Conservation (phyloP, 768 basidiomycete genomes). For the Trichaptum fuscoviolaceum region DNA sequence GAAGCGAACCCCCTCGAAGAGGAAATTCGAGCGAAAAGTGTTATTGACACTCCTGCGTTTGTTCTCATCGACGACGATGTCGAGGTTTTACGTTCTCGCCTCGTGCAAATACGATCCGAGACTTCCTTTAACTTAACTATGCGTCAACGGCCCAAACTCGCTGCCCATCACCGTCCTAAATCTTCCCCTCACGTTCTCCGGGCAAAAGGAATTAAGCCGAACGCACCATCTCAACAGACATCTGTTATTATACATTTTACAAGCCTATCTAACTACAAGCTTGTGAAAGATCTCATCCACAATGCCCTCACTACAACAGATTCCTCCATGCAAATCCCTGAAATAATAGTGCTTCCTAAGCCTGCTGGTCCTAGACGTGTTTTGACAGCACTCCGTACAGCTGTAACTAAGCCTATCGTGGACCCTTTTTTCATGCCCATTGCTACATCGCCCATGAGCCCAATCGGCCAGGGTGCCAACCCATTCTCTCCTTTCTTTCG, state of each 20-base stretch:
- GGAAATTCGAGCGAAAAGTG: neutral
- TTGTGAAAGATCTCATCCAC: constrained; percentile 81
- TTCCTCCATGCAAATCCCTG: constrained; percentile 53
- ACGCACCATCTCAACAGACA: constrained; percentile 21
- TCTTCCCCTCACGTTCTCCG: constrained; percentile 80
- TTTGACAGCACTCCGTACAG: constrained; percentile 88
- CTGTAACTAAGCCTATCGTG: constrained; percentile 76
- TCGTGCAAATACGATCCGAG: constrained; percentile 62
- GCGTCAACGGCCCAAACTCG: constrained; percentile 54
- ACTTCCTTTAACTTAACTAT: constrained; percentile 33
- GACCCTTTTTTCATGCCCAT: constrained; percentile 95
- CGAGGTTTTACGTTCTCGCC: constrained; percentile 65
- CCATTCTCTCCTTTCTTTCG: constrained; percentile 40
- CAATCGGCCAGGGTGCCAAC: constrained; percentile 34
- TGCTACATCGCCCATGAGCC: constrained; percentile 83
- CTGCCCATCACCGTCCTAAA: constrained; percentile 62
- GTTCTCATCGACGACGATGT: constrained; percentile 94
- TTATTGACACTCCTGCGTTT: constrained; percentile 41
- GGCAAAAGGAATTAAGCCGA: constrained; percentile 33
- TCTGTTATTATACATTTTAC: constrained; percentile 85
- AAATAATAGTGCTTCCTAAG: constrained; percentile 96
- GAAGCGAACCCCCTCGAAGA: constrained; percentile 4
- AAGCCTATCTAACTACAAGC: constrained; percentile 82
- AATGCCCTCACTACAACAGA: constrained; percentile 48
- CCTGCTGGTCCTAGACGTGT: constrained; percentile 93